Percentiles rank a stretch among this genome's conserved stretches.
phyloP scores from a whole-genome alignment of 208 protist genomes.

The Leishmania major region DNA sequence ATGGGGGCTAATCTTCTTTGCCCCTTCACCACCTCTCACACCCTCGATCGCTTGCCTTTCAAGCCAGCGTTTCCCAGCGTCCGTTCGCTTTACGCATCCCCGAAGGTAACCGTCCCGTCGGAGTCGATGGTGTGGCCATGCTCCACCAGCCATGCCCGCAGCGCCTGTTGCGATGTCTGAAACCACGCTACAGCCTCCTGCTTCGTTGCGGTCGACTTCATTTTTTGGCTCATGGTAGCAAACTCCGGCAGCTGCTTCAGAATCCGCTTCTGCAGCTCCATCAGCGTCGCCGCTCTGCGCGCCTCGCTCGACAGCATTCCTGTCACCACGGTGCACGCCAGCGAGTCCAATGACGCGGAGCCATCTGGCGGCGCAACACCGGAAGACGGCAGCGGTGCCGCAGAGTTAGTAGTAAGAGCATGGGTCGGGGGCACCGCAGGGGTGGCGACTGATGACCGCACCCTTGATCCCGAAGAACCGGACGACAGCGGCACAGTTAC shows the following conservation, averaged over 20 bases:
- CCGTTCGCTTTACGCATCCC: background rate
- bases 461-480: background rate
- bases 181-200: conserved; percentile 78
- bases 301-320: conserved; percentile 19
- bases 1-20: background rate
- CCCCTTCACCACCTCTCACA: background rate
- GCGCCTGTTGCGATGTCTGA: conserved; percentile 39
- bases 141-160: conserved; percentile 54
- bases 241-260: conserved; percentile 73
- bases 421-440: background rate
- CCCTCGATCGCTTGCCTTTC: no score
- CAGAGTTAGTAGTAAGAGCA: background rate
- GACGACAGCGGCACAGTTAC: background rate
- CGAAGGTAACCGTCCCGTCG: conserved; percentile 57
- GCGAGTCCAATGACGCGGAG: conserved; percentile 6
- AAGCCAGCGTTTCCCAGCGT: background rate
- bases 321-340: conserved; percentile 26
- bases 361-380: background rate
- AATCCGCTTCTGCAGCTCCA: conserved; percentile 66
- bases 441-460: background rate
- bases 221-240: conserved; percentile 52
- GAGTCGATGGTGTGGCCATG: conserved; percentile 62
- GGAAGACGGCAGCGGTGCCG: background rate
- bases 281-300: conserved; percentile 41
- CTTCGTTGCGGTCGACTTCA: conserved; percentile 44